Conservation (phyloP, 2,329 filamentous ascomycete genomes). For the Fusarium fujikuroi region DNA sequence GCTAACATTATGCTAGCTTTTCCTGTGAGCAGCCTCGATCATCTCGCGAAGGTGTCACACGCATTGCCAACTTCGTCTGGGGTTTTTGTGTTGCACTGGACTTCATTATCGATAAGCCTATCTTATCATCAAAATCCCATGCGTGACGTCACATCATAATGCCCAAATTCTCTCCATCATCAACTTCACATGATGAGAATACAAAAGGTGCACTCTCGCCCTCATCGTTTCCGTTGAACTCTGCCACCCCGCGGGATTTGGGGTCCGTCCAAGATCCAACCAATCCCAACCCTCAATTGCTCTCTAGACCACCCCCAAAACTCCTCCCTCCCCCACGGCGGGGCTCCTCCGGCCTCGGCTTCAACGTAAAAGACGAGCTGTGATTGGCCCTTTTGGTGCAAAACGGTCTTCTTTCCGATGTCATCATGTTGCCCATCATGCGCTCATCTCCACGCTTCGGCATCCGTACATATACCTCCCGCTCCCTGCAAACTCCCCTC, state of each 20-base stretch:
- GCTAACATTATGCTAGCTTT: rapidly evolving
- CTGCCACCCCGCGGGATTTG: constrained; percentile 32
- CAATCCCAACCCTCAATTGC: background rate
- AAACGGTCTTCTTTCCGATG: constrained; percentile 40
- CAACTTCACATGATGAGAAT: background rate
- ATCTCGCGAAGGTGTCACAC: too few species aligned
- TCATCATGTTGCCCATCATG: constrained; percentile 18
- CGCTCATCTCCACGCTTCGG: constrained; percentile 27
- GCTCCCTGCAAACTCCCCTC: background rate
- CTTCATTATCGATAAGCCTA: background rate
- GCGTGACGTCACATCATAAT: background rate
- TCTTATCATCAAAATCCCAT: background rate
- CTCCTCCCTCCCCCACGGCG: constrained; percentile 31
- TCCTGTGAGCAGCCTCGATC: rapidly evolving
- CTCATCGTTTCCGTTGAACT: background rate
- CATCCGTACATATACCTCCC: constrained; percentile 35
- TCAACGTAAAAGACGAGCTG: rapidly evolving
- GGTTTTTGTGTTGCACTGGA: too few species aligned
- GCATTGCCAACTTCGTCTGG: too few species aligned
- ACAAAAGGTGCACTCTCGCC: background rate
- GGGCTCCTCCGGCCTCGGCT: constrained; percentile 30
- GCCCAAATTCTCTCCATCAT: background rate
- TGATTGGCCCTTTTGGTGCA: background rate
- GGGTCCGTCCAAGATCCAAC: background rate
- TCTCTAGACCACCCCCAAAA: constrained; percentile 13